Evolutionary conservation across 768 basidiomycete genomes (phyloP), one percentile per base, ranked within the genome.

Genomic region (Chiua virens): DNA sequence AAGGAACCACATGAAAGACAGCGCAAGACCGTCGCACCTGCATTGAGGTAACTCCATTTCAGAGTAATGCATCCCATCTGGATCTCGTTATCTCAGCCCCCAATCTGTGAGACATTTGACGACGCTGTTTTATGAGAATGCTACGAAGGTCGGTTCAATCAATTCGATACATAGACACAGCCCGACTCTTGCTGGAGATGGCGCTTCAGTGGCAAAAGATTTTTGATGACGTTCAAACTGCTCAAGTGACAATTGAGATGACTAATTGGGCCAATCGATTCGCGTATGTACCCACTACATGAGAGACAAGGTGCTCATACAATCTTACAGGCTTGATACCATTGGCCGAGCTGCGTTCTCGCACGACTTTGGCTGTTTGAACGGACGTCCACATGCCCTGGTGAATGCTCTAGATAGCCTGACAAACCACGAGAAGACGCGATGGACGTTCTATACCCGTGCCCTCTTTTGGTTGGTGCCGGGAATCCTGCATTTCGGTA

Each of bases 401-500:
- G 74, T 79, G 20, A 75, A 79, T 54, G 71, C 81, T 8, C 65
- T 85, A 39, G 80, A 85, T 57, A 76, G 76, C 23, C 68, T 85
- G 22, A 84, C 81, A n/a, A 83, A 83, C 61, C 78, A 77, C 42
- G 77, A 84, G 60, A 77, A 82, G 59, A 80, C 73, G 34, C 57
- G 59, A n/a, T 75, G 78, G 43, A 80, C 80, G 4, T 83, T 84
- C 61, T 83, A 83, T 56, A 83, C 83, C 74, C 78, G 81, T 35
- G 79, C 84, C 34, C 68, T 85, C 22, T 83, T 85, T 49, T 83
- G 80, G 81, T 63, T 81, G 15, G 75, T 79, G 23, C 83, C 83
- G 3, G 73, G 78, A 37, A 75, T 85, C 42, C 60, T 83, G 14
- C 73, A 73, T 23, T 73, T 83, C 13, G 81, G 83, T 5, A 75